Percentiles rank a stretch among this genome's conserved stretches.
Evolutionary conservation across 2,329 filamentous ascomycete species (phyloP).

Genomic region (Ophiostoma himal-ulmi): DNA sequence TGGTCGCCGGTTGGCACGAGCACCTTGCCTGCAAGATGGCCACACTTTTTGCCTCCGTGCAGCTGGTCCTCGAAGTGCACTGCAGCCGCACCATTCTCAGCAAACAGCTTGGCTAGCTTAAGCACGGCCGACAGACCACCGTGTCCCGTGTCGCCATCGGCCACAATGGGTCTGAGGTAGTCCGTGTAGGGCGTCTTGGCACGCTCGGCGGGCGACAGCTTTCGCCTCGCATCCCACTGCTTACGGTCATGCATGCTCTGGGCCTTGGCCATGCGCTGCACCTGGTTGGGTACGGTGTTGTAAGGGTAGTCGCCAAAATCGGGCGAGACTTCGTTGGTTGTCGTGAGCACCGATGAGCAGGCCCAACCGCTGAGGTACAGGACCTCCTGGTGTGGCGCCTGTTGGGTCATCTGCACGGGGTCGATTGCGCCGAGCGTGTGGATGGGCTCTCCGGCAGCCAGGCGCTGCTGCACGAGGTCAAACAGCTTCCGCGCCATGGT

Average conservation of each 20-base stretch:
- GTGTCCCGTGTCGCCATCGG: constrained; percentile 93
- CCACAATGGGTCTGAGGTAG: constrained; percentile 90
- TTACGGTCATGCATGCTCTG: constrained; percentile 96
- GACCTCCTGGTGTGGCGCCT: constrained; percentile 91
- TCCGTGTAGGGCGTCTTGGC: constrained; percentile 76
- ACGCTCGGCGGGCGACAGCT: constrained; percentile 68
- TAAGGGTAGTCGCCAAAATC: constrained; percentile 99
- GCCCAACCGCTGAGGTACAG: constrained; percentile 97
- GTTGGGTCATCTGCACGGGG: constrained; percentile 98
- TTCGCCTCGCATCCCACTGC: constrained; percentile 80
- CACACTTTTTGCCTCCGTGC: constrained; percentile 97
- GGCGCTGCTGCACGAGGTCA: constrained; percentile 73
- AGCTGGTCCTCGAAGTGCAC: constrained; percentile 98
- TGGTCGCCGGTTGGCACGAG: constrained; percentile 90
- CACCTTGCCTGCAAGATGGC: constrained; percentile 92
- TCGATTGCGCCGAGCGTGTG: constrained; percentile 94
- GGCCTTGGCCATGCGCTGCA: constrained; percentile 91
- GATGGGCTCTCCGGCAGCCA: constrained; percentile 74
- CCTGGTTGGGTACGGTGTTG: constrained; percentile 97
- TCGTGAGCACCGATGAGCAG: constrained; percentile 86
- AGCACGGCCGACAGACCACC: constrained; percentile 88
- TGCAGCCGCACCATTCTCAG: constrained; percentile 90
- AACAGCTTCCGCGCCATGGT: constrained; percentile 94
- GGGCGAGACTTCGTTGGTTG: constrained; percentile 93
- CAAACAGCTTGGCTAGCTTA: constrained; percentile 95